Evolutionary conservation across 495 filamentous ascomycete species (phyloP), one percentile per base, ranked within the genome.

Genomic region (Hypoxylon fragiforme): DNA sequence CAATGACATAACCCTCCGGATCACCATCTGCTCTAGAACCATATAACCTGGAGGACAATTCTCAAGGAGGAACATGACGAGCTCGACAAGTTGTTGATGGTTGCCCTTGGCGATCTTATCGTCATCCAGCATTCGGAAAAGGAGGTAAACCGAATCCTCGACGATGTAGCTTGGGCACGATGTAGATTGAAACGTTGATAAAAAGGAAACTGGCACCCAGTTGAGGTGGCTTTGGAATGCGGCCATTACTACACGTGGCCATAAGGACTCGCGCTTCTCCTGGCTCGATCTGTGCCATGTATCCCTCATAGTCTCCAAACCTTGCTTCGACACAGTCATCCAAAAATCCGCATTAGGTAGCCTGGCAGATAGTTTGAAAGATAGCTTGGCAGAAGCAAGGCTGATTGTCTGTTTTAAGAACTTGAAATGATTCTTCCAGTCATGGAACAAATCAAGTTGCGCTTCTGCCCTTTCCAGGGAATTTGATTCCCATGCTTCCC

Each of bases 201-300:
- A 53, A 4, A 88, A 60, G 41, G 87, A 76, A 9, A 70, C 64
- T 20, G 78, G 62, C 2, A 78, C 64, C 22, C 62, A 52, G 14
- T 68, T 54, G 0, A 77, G 78, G 20, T 67, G 65, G 40, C 75
- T 70, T n/a, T 72, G 58, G 19, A 88, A 56, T 19, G 81, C 64
- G 61, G 73, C 75, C 13, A 81, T 66, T 44, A 86, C 80, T 18
- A 84, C 48, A 2, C 71, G 57, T 24, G 71, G 70, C 85, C 85
- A 88, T 28, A 63, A 48, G 16, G 8, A 31, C 24, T 66, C 53
- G 30, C 76, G 79, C 12, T 31, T 54, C 1, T 41, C 8, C 13
- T 45, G 57, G 9, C 60, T 18, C 31, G 74, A 41, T 16, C 22
- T 31, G 2, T 63, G 54, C 82, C 81, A 85, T n/a, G 51, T 45